Evolutionary conservation across 2,329 filamentous ascomycete genomes (phyloP), one percentile per base, ranked within the genome.

Genomic region (Arthrobotrys pseudoclavata): DNA sequence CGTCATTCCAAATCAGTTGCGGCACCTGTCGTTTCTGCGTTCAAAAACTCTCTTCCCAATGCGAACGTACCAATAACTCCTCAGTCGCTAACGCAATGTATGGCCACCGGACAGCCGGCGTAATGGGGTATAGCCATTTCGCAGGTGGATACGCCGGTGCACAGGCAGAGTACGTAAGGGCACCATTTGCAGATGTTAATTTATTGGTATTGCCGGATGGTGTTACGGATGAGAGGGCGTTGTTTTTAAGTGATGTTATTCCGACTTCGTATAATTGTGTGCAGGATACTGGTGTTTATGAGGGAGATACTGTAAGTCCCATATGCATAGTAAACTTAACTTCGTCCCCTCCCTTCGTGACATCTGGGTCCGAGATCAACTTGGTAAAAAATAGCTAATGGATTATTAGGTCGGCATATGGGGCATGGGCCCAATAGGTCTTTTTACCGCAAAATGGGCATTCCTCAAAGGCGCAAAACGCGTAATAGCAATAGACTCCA

Each of bases 61-160:
- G 93, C 83, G 92, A 94, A 81, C 89, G 86, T 83, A 96, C 93
- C 0, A 96, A 93, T 83, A 85, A 47, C 18, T 47, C 45, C 2
- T 47, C 18, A 10, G 87, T 89, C 31, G 31, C 31, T 10, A 34
- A 34, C 7, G 31, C 31, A 5, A 91, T 97, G 89, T 96, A 96
- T 82, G 93, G 93, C 12, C 89, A 89, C 1, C 87, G 89, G 62
- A 94, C 92, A 3, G 87, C 92, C 0, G 93, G 89, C 82, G 86
- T 86, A 84, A 88, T 88, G 76, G 87, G 87, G 1, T 63, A 53
- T 26, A 45, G 50, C 40, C 74, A 93, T 82, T 92, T 97, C 82
- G 94, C 92, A 0, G 93, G 45, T 93, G 94, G 94, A 0, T 97
- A 95, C 82, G 92, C 93, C 0, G 93, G 94, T 60, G 93, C 93